These are phyloP conservation scores for Umbelopsis sp. DNA, from an alignment of 192 early-diverging fungal genomes.

Conservation along the genomic window DNA sequence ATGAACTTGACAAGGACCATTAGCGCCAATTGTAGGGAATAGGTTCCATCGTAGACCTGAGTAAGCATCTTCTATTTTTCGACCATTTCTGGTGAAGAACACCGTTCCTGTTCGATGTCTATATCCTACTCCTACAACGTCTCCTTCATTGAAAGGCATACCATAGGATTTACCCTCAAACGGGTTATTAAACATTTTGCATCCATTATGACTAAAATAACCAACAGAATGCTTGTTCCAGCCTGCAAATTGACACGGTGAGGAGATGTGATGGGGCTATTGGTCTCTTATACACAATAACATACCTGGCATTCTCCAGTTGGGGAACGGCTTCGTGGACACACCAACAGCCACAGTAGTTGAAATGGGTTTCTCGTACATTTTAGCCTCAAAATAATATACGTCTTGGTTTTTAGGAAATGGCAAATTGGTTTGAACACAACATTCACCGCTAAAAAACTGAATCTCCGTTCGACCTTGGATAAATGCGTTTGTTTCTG, in stretches of 20 bases:
- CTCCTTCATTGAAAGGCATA: conserved; percentile 42
- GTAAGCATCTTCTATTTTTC: conserved; percentile 42
- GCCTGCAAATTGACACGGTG: conserved; percentile 30
- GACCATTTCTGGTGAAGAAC: conserved; percentile 56
- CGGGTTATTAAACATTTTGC: conserved; percentile 43
- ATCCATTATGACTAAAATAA: conserved; percentile 46
- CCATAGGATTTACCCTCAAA: conserved; percentile 39
- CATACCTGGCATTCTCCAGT: conserved; percentile 49
- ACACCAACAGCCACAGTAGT: conserved; percentile 55
- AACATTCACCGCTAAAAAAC: conserved; percentile 72
- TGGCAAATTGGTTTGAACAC: conserved; percentile 81
- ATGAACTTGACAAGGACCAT: conserved; percentile 48
- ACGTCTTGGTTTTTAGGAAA: conserved; percentile 79
- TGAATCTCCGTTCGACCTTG: conserved; percentile 74
- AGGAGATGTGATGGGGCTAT: neutral
- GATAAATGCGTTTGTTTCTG: conserved; percentile 63
- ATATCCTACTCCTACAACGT: conserved; percentile 57
- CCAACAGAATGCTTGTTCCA: conserved; percentile 54
- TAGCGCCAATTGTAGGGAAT: conserved; percentile 48
- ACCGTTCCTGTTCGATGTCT: conserved; percentile 52
- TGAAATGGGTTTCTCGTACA: conserved; percentile 38
- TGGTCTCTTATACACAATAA: no score
- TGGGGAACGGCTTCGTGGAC: conserved; percentile 52
- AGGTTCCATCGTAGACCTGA: conserved; percentile 38
- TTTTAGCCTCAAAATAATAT: conserved; percentile 77